Evolutionary conservation across 1,284 basidiomycete genomes (phyloP).

Genomic region (Inonotus hispidus): DNA sequence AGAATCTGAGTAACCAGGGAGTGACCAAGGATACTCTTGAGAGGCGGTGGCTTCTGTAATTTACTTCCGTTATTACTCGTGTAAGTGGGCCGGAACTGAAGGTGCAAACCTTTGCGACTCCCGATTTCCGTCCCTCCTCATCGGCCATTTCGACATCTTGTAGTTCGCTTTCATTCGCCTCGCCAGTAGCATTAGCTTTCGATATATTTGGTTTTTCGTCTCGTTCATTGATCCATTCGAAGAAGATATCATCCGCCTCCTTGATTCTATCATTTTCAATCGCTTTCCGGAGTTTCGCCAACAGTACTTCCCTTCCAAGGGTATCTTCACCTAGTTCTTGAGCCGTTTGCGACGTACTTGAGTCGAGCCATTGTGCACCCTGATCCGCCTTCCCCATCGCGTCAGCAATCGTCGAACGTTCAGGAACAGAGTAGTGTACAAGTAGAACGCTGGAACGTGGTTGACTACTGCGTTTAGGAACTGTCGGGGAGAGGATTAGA

Average conservation of each 20-base stretch:
- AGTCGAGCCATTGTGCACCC: conserved; percentile 45
- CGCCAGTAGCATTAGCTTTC: conserved; percentile 1
- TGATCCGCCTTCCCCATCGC: conserved; percentile 50
- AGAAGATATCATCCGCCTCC: conserved; percentile 44
- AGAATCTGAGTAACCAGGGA: conserved; percentile 55
- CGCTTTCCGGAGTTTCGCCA: conserved; percentile 33
- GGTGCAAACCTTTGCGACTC: neutral
- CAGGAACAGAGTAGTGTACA: conserved; percentile 48
- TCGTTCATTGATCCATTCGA: conserved; percentile 42
- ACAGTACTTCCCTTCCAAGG: conserved; percentile 29
- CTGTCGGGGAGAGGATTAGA: conserved; percentile 44
- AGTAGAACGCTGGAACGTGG: conserved; percentile 48
- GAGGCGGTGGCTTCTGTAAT: neutral
- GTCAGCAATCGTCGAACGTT: conserved; percentile 51
- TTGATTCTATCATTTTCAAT: conserved; percentile 27
- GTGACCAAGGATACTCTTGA: conserved; percentile 32
- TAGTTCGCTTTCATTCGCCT: conserved; percentile 10
- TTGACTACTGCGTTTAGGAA: conserved; percentile 24
- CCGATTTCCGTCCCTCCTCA: neutral
- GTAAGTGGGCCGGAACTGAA: neutral
- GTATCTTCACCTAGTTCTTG: neutral
- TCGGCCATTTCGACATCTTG: conserved; percentile 8
- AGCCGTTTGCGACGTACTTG: conserved; percentile 12
- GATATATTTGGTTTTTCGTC: conserved; percentile 26
- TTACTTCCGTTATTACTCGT: neutral